Evolutionary conservation across 108 stramenopile species (phyloP).

Genomic region (Fistulifera solaris): DNA sequence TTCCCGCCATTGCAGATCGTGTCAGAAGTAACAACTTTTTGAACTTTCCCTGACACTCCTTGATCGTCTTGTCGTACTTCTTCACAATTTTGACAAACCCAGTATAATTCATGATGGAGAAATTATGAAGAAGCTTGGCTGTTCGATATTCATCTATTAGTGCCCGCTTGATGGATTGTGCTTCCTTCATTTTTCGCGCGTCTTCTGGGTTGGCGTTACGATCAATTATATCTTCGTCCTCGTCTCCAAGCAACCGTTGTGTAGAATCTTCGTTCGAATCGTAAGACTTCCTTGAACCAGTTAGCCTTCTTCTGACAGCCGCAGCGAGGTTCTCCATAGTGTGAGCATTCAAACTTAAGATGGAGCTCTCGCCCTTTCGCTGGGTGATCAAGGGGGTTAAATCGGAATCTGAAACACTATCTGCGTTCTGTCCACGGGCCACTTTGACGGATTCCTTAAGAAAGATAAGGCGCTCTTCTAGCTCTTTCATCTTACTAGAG

Average conservation of each 20-base stretch:
- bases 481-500: constrained; percentile 38
- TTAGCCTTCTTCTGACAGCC: background rate
- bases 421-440: background rate
- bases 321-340: background rate
- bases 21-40: constrained; percentile 18
- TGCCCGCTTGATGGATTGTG: constrained; percentile 70
- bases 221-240: constrained; percentile 13
- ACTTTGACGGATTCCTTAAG: constrained; percentile 37
- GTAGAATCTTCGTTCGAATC: background rate
- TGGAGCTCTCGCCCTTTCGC: background rate
- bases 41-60: constrained; percentile 53
- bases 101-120: constrained; percentile 86
- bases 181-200: constrained; percentile 19
- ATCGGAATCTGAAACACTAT: background rate
- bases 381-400: background rate
- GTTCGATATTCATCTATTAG: constrained; percentile 67
- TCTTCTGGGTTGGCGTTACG: constrained; percentile 16
- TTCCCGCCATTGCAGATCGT: constrained; percentile 63
- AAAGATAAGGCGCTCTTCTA: constrained; percentile 46
- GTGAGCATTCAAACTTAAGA: background rate
- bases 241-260: background rate
- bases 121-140: constrained; percentile 76
- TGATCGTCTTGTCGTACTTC: constrained; percentile 82
- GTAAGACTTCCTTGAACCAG: background rate
- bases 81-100: constrained; percentile 91